These are phyloP conservation scores for Trichocomaceae sp. DNA, from an alignment of 2,329 filamentous ascomycete genomes.

Conservation along the genomic window DNA sequence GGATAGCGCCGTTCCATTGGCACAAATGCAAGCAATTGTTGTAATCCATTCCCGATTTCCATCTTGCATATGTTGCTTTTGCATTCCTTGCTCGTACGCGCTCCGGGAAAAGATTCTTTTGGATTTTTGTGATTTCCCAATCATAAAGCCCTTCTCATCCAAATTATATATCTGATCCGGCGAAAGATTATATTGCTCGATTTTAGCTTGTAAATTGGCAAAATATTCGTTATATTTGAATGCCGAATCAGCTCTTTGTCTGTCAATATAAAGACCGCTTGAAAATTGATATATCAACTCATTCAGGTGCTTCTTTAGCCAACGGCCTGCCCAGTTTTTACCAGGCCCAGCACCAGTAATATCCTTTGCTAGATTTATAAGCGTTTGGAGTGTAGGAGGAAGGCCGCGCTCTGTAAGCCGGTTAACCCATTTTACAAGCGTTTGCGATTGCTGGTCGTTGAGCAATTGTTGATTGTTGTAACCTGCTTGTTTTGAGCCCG, in stretches of 20 bases:
- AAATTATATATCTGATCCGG: neutral
- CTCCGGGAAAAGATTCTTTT: neutral
- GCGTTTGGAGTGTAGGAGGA: neutral
- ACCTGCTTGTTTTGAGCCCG: neutral
- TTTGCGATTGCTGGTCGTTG: neutral
- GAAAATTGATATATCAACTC: neutral
- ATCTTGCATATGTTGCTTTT: constrained; percentile 15
- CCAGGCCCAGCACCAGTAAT: neutral
- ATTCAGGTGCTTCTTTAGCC: neutral
- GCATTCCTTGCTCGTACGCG: constrained; percentile 7
- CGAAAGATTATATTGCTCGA: neutral
- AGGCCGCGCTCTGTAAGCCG: neutral
- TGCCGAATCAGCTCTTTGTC: too few relatives aligned
- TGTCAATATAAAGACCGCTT: neutral
- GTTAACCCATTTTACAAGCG: constrained; percentile 4
- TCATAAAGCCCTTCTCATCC: neutral
- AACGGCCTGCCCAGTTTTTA: neutral
- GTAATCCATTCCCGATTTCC: constrained; percentile 20
- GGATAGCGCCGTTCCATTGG: constrained; percentile 10
- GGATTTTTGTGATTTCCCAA: neutral
- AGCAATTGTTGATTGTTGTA: neutral
- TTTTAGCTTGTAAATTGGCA: too few relatives aligned
- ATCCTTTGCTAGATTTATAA: neutral
- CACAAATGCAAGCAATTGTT: constrained; percentile 11
- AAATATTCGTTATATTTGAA: neutral